Evolutionary conservation across 768 basidiomycete species (phyloP).

Genomic region (Lentinula edodes): DNA sequence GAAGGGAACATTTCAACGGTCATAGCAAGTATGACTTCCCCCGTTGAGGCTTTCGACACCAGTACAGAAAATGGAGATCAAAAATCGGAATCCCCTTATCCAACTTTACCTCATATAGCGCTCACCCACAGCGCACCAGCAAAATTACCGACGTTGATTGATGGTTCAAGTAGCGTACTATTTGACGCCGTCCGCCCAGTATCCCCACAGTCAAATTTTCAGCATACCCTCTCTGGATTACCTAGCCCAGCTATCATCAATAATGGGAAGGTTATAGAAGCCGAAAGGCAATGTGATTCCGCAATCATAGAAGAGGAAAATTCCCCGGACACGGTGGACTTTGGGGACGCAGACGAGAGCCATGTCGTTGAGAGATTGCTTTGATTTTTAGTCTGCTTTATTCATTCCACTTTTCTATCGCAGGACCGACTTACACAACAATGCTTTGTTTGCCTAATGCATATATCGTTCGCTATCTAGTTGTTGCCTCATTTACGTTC

Average conservation of each 20-base stretch:
- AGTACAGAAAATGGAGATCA: not conserved
- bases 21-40: not conserved
- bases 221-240: not conserved
- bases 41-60: too few species aligned
- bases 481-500: not conserved
- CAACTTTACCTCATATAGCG: not conserved
- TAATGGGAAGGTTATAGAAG: not conserved
- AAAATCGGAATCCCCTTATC: not conserved
- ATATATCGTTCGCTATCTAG: not conserved
- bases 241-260: not conserved
- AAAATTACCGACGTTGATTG: not conserved
- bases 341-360: not conserved
- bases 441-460: not conserved
- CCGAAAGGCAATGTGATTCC: not conserved
- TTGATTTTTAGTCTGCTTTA: not conserved
- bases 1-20: not conserved
- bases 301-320: not conserved
- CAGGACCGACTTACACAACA: not conserved
- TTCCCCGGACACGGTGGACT: not conserved
- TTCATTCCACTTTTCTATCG: not conserved
- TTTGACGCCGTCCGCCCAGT: not conserved
- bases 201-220: not conserved
- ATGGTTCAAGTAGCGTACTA: too few species aligned
- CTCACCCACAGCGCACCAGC: not conserved
- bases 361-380: conserved; percentile 1